Base-by-base conservation (phyloP, 2,329 filamentous ascomycete genomes). In the Paecilomyces formosus region DNA sequence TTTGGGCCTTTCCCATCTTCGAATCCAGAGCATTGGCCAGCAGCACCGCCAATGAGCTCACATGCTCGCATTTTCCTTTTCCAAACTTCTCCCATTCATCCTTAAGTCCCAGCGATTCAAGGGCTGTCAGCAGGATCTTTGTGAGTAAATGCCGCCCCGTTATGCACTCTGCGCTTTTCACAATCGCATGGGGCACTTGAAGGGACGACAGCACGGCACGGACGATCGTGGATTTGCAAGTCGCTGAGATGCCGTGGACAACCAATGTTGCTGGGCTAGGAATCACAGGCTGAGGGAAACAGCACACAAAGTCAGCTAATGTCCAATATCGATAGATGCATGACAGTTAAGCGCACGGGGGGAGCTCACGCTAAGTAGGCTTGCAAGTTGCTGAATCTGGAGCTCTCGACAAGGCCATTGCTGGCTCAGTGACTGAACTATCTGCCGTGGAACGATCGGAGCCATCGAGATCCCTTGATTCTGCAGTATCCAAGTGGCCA, bases 171-270 rank as follows among this genome's bases (percentile, higher is more conserved):
- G 72, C 68, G 62, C 76, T 75, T 39, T 71, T 75, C 54, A 79
- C 70, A 56, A 78, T 65, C 26, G 73, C 72, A 61, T 77, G 70
- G 12, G 70, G 70, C 33, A 76, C 78, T 3, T 81, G 78, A 7
- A 88, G 81, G 31, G 84, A 80, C 11, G 80, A 81, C 18, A 95
- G 81, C 15, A 91, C 81, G 2, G 81, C 79, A 58, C 80, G 79
- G 3, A 88, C 79, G 55, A 96, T 82, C 54, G 84, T 83, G 31
- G 86, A 90, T 76, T 97, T 97, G 49, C 92, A 93, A 0, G 92
- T 96, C 1, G 91, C 88, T 67, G 92, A 87, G 30, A 92, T 85
- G 55, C 94, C 94, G 72, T 97, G 87, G 54, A 95, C 74, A 22
- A 97, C 85, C 11, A 97, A 73, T 60, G 89, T 89, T 11, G 85